Conservation (phyloP, 1,284 basidiomycete species). For the Wallemia hederae region DNA sequence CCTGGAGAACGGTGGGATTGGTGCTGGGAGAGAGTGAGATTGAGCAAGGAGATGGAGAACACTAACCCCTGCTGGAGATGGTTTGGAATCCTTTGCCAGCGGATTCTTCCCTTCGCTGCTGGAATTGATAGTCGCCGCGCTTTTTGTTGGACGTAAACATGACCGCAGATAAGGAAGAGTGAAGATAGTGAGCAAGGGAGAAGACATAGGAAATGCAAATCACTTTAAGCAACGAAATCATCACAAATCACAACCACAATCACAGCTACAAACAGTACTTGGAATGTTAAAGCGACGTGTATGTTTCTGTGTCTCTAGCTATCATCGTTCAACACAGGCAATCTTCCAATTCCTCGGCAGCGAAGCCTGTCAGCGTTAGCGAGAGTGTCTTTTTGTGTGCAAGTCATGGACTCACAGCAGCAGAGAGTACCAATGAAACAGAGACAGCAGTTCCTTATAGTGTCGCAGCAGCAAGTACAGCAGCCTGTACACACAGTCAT, state of each 20-base stretch:
- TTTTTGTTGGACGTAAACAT: background rate
- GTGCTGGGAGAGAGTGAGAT: conserved; percentile 7
- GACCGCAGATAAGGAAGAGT: background rate
- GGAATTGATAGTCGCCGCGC: background rate
- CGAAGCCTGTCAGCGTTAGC: background rate
- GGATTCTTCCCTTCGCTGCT: background rate
- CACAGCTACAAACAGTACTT: background rate
- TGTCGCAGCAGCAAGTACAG: background rate
- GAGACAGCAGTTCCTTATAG: background rate
- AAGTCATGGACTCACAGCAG: background rate
- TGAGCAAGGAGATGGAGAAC: conserved; percentile 10
- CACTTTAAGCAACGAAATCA: no score
- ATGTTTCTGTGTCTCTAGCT: no score
- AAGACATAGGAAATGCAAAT: no score
- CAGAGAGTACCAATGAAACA: background rate
- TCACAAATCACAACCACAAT: no score
- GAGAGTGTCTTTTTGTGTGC: background rate
- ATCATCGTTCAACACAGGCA: no score
- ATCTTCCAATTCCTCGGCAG: background rate
- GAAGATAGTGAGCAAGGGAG: background rate
- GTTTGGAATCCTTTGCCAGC: background rate
- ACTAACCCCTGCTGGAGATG: background rate
- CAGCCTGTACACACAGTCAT: background rate
- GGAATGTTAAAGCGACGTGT: no score
- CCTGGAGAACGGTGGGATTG: background rate